Evolutionary conservation across 2,329 filamentous ascomycete species (phyloP), one percentile per base, ranked within the genome.

Genomic region (Cytospora piceae): DNA sequence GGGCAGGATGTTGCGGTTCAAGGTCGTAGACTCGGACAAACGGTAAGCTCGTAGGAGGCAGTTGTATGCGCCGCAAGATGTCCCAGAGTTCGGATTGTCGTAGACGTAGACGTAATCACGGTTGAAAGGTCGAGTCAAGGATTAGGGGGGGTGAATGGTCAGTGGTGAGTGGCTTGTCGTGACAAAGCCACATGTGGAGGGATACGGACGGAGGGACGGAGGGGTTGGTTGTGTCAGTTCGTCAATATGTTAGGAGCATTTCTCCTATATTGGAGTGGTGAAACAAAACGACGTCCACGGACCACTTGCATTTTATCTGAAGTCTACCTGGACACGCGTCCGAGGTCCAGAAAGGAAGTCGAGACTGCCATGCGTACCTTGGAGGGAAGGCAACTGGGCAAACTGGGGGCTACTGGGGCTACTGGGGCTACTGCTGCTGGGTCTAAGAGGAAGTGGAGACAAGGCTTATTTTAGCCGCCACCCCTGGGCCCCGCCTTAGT

Each of bases 181-280:
- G 34, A 37, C 34, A 14, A 37, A 37, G 34, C 34, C 34, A 37
- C 34, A 37, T 37, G 3, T 37, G 3, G 27, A 29, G 27, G 27
- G 27, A 29, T 29, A 29, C 3, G 32, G 8, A 34, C 32, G 32
- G 8, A 34, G 32, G 34, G 34, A 15, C 11, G 34, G 34, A 12
- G 34, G 11, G 34, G 9, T 37, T 15, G 34, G 9, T 37, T 15
- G 32, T 15, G 32, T 6, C 4, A 15, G 42, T 7, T 46, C 5
- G 22, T 42, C 39, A 15, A 42, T 62, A 51, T 1, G 39, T 31
- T 57, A 39, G 32, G 53, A 51, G 53, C 53, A 51, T 57, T 15
- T 57, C 53, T 53, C 53, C 60, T 57, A 57, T 63, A 42, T 32
- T 53, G 60, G 60, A 63, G 60, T 57, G 42, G 39, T 57, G 53